Evolutionary conservation across 2,329 filamentous ascomycete species (phyloP), one percentile per base, ranked within the genome.

Genomic region (Aspergillus tamarii): DNA sequence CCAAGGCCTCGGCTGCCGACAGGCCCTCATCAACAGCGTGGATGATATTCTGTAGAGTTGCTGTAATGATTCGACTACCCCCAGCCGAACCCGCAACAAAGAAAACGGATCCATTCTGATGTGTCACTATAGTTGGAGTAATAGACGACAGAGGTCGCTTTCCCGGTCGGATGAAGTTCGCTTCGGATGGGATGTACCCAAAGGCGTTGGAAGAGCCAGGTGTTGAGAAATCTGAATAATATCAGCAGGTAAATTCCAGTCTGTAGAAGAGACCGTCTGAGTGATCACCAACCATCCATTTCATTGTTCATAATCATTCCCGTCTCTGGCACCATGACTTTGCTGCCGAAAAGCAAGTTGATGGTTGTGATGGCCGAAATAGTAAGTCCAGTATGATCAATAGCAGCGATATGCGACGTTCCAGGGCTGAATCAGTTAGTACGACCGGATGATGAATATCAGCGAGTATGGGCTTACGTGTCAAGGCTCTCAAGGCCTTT

Each of bases 111-210:
- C 87, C 85, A 70, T 90, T 88, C 5, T 85, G 80, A 32, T 85
- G 81, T 70, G 94, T 91, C 67, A 89, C 87, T 58, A 96, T 94
- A 61, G 92, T 83, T 4, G 94, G 93, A 0, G 90, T 88, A 69
- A 95, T 93, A 66, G 91, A 94, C 1, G 90, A 94, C 4, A 97
- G 82, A 0, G 94, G 93, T 0, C 94, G 87, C 78, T 97, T 97
- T 55, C 87, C 85, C 0, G 92, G 88, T 6, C 88, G 85, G 75
- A 97, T 88, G 75, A 88, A 97, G 83, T 98, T 97, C 52, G 89
- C 85, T 4, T 88, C 87, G 0, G 88, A 89, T 1, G 94, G 93
- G 52, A 89, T 86, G 80, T 93, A 97, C 59, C 93, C 93, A 75
- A 97, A 98, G 30, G 89, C 88, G 75, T 97, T 97, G 63, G 84